Evolutionary conservation across 371 early-diverging fungal genomes (phyloP).

Genomic region (Circinella umbellata): DNA sequence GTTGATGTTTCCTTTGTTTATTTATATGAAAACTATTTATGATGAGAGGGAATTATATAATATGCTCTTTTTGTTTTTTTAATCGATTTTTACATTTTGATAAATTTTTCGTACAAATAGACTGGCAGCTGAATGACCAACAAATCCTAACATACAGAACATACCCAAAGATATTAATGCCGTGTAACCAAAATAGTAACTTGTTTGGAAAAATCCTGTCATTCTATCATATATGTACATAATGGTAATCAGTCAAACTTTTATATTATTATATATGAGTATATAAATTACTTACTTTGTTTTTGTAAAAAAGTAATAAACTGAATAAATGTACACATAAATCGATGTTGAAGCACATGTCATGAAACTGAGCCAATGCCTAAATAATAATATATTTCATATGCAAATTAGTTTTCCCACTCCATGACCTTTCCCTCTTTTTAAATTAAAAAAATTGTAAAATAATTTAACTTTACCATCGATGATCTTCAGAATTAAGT

Average conservation of each 20-base stretch:
- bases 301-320: conserved; percentile 77
- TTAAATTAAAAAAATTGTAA: too few relatives aligned
- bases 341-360: conserved; percentile 78
- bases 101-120: conserved; percentile 77
- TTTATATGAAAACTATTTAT: too few relatives aligned
- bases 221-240: conserved; percentile 51
- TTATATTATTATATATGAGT: not conserved
- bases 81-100: conserved; percentile 77
- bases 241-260: not conserved
- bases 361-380: conserved; percentile 85
- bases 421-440: too few relatives aligned
- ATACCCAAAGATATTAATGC: conserved; percentile 68
- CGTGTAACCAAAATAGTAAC: conserved; percentile 85
- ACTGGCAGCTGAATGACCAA: conserved; percentile 68
- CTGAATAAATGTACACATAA: conserved; percentile 81
- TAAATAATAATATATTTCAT: conserved; percentile 10
- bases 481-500: conserved; percentile 85
- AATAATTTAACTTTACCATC: conserved; percentile 75
- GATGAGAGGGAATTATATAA: not conserved
- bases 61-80: conserved; percentile 3
- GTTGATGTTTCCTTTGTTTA: too few relatives aligned
- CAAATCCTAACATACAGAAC: conserved; percentile 68
- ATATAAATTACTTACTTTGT: conserved; percentile 65
- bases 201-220: conserved; percentile 82
- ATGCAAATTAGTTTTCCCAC: too few relatives aligned